phyloP scores from a whole-genome alignment of 148 eudicot species.

The Rhododendron molle region DNA sequence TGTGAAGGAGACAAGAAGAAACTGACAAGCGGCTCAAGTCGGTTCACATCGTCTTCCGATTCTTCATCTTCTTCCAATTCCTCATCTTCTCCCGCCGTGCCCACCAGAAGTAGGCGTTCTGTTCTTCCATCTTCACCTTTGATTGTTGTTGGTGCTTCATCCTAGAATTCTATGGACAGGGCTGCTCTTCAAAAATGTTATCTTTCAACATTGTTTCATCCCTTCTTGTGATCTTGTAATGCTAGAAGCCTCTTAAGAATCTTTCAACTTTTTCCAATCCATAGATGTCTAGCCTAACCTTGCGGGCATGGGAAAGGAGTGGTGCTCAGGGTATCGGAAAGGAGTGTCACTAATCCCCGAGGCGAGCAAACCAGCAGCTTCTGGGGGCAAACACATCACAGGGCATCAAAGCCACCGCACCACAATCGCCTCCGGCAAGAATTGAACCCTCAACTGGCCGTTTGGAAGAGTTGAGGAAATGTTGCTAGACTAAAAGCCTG shows the following conservation, averaged over 20 bases:
- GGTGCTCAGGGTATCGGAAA: background rate
- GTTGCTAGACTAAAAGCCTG: background rate
- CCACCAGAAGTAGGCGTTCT: conserved; percentile 10
- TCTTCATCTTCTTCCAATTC: conserved; percentile 24
- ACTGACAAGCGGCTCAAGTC: conserved; percentile 21
- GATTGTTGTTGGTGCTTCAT: conserved; percentile 13
- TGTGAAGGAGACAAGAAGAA: conserved; percentile 36
- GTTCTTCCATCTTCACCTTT: conserved; percentile 28
- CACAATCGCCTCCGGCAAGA: background rate
- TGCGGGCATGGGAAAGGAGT: background rate
- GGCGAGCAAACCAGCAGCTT: background rate
- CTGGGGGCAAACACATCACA: background rate
- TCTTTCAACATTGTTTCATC: background rate
- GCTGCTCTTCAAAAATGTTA: background rate
- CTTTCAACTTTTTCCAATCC: background rate
- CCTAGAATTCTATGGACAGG: background rate
- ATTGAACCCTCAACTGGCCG: background rate
- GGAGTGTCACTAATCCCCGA: background rate
- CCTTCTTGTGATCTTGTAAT: conserved; percentile 9
- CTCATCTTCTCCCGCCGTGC: conserved; percentile 19
- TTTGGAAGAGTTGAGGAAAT: background rate
- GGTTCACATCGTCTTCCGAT: conserved; percentile 25
- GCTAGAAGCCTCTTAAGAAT: conserved; percentile 17
- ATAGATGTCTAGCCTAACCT: background rate
- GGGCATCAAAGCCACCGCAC: background rate